These are phyloP conservation scores for Neohortaea acidophila DNA, from an alignment of 495 filamentous ascomycete species.

Conservation along the genomic window DNA sequence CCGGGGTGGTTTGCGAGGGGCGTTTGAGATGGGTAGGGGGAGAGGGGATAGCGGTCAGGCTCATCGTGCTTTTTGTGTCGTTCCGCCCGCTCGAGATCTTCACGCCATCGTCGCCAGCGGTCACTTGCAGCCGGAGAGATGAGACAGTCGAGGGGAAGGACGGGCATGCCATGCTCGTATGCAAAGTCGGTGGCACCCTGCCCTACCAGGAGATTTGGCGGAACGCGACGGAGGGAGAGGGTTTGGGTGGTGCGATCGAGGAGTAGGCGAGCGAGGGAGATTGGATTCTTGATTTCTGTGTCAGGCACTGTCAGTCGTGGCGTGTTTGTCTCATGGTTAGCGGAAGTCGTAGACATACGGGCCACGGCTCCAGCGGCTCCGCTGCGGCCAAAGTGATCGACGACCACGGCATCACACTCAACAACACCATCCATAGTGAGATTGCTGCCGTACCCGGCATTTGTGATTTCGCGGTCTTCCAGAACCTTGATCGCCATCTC, in stretches of 20 bases:
- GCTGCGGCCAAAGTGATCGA: conserved; percentile 80
- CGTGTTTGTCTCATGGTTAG: neutral
- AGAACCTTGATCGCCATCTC: conserved; percentile 75
- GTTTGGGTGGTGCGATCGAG: conserved; percentile 57
- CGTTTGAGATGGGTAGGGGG: conserved; percentile 45
- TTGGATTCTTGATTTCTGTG: conserved; percentile 88
- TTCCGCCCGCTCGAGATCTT: conserved; percentile 51
- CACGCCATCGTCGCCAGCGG: conserved; percentile 60
- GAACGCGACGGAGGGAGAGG: conserved; percentile 69
- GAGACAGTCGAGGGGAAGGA: conserved; percentile 54
- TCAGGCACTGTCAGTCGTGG: neutral
- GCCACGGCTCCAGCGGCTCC: conserved; percentile 82
- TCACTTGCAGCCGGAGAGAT: conserved; percentile 59
- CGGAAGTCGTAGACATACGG: conserved; percentile 41
- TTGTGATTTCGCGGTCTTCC: conserved; percentile 90
- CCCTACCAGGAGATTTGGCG: conserved; percentile 81
- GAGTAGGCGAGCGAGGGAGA: conserved; percentile 67
- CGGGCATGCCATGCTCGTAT: conserved; percentile 51
- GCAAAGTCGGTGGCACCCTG: conserved; percentile 76
- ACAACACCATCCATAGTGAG: conserved; percentile 77
- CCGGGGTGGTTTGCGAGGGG: conserved; percentile 37
- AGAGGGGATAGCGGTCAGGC: conserved; percentile 32
- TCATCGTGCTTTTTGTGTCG: conserved; percentile 15
- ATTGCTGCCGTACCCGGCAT: conserved; percentile 92
- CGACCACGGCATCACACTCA: conserved; percentile 84